Percentiles rank a stretch among this genome's conserved stretches.
Conservation (phyloP, 345 rosid genomes). For the Bruguiera parviflora region DNA sequence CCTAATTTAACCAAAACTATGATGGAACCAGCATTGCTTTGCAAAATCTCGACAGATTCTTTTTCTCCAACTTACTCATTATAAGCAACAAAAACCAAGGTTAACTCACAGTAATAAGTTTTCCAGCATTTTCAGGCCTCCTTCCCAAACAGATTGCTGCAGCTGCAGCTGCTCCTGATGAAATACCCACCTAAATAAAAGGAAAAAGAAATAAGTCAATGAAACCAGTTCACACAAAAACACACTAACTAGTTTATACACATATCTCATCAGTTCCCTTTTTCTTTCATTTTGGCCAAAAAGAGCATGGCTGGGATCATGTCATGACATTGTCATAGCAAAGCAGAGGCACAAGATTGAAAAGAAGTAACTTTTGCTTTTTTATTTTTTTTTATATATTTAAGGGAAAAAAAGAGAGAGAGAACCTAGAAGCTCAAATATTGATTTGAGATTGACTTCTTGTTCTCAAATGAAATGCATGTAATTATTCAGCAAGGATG, state of each 20-base stretch:
- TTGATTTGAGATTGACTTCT: background rate
- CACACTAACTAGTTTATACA: background rate
- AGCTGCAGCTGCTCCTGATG: conserved; percentile 97
- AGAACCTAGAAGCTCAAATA: conserved; percentile 2
- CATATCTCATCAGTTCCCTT: too few relatives aligned
- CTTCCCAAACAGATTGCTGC: conserved; percentile 76
- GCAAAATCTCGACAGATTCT: background rate
- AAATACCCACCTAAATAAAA: conserved; percentile 72
- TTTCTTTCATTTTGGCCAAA: background rate
- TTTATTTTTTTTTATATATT: background rate
- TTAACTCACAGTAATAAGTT: conserved; percentile 67
- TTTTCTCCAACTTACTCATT: background rate
- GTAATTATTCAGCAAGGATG: background rate
- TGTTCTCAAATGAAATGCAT: background rate
- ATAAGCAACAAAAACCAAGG: background rate
- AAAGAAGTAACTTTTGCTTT: background rate
- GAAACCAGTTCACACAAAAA: background rate
- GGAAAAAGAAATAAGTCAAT: background rate
- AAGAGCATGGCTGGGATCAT: background rate
- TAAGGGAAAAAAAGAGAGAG: background rate
- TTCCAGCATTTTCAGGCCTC: conserved; percentile 86
- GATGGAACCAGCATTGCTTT: too few relatives aligned
- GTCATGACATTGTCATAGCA: background rate
- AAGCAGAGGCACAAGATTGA: background rate
- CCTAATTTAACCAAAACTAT: too few relatives aligned